A percentile compares a stretch with the other conserved stretches of the same genome.
Evolutionary conservation across 140 eudicot genomes (phyloP).

Genomic region (Flaveria floridana): DNA sequence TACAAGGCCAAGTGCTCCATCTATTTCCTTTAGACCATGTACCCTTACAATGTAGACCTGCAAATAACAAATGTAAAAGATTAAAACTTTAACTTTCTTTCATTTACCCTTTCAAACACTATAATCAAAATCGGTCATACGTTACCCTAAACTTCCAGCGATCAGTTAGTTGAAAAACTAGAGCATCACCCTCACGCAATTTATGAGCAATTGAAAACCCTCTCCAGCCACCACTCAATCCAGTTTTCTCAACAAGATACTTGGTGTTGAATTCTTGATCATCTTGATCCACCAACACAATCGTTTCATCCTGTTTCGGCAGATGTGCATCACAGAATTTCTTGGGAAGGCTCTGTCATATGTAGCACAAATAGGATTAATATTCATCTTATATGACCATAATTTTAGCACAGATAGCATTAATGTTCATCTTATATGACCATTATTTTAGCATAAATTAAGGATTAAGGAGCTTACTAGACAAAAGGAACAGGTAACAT

Average conservation of each 20-base stretch:
- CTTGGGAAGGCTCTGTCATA: conserved; percentile 50
- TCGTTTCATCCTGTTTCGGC: conserved; percentile 50
- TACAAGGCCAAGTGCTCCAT: conserved; percentile 54
- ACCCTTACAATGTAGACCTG: conserved; percentile 61
- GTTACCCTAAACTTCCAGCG: conserved; percentile 59
- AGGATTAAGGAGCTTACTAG: conserved; percentile 41
- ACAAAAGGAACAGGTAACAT: conserved; percentile 66
- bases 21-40: conserved; percentile 39
- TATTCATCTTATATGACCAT: too few relatives aligned
- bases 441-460: neutral
- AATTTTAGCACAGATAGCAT: neutral
- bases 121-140: neutral
- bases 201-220: conserved; percentile 60
- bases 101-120: neutral
- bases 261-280: conserved; percentile 41
- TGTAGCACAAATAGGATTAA: neutral
- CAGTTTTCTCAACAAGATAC: conserved; percentile 49
- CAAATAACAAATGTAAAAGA: conserved; percentile 12
- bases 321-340: conserved; percentile 45
- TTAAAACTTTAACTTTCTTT: neutral
- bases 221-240: conserved; percentile 78
- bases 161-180: conserved; percentile 55
- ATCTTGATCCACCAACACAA: conserved; percentile 61
- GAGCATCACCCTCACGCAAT: conserved; percentile 54
- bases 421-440: neutral